Evolutionary conservation across 2,329 filamentous ascomycete genomes (phyloP).

Genomic region (Colletotrichum scovillei): DNA sequence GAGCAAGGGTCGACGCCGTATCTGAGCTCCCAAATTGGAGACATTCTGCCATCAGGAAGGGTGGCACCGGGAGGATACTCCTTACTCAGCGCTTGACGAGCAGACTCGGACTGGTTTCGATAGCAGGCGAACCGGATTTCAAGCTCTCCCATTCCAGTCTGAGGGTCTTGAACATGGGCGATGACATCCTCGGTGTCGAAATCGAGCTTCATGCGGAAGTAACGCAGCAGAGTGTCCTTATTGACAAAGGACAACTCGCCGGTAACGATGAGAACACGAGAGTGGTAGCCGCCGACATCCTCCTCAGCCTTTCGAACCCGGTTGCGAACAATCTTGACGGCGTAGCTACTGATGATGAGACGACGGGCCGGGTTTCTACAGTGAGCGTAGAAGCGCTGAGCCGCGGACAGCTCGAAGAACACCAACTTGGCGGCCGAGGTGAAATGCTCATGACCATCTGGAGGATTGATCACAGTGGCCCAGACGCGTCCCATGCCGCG

Average conservation of each 20-base stretch:
- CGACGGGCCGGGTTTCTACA: conserved; percentile 40
- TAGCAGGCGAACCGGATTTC: conserved; percentile 68
- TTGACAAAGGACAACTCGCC: conserved; percentile 59
- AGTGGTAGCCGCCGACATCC: conserved; percentile 42
- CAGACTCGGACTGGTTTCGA: conserved; percentile 65
- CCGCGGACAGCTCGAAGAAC: conserved; percentile 56
- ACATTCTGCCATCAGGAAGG: neutral
- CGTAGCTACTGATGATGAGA: conserved; percentile 49
- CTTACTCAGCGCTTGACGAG: conserved; percentile 43
- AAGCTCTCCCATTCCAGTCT: conserved; percentile 45
- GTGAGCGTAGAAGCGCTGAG: conserved; percentile 46
- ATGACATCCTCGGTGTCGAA: conserved; percentile 60
- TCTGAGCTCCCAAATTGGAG: conserved; percentile 37
- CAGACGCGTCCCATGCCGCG: conserved; percentile 61
- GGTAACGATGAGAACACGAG: conserved; percentile 62
- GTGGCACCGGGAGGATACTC: conserved; percentile 4
- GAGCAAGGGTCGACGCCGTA: conserved; percentile 31
- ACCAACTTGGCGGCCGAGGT: conserved; percentile 60
- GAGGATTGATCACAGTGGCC: conserved; percentile 62
- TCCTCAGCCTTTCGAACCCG: conserved; percentile 55
- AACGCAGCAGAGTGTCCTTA: conserved; percentile 47
- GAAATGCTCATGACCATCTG: conserved; percentile 49
- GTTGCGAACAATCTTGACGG: conserved; percentile 57
- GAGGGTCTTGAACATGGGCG: conserved; percentile 41
- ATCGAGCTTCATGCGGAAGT: conserved; percentile 55